Evolutionary conservation across 1,139 yeast genomes (phyloP).

Genomic region (Pichia norvegensis): DNA sequence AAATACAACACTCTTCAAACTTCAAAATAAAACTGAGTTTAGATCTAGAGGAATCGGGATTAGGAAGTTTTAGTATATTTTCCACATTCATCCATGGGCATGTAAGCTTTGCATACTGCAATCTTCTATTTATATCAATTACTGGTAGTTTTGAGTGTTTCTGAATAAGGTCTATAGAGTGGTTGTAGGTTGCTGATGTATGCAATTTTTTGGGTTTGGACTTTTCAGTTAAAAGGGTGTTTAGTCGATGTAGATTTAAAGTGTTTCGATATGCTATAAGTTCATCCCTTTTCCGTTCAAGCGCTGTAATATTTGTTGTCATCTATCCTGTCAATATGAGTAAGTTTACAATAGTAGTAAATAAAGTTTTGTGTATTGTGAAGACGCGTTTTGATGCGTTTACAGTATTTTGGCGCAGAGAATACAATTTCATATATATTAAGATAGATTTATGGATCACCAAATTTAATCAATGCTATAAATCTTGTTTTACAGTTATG

Average conservation of each 20-base stretch:
- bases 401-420: no score
- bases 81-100: slow-evolving; percentile 23
- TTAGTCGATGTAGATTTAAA: not conserved
- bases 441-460: no score
- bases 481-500: no score
- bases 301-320: not conserved
- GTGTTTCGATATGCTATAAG: slow-evolving; percentile 1
- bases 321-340: no score
- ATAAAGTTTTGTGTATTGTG: no score
- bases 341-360: no score
- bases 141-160: slow-evolving; percentile 23
- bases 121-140: slow-evolving; percentile 21
- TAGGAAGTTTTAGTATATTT: no score
- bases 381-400: no score
- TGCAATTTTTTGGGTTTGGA: not conserved
- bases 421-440: no score
- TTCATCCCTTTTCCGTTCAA: not conserved
- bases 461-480: no score
- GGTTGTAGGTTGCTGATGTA: slow-evolving; percentile 1
- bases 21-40: not conserved
- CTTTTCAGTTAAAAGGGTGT: not conserved
- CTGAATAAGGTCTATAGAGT: slow-evolving; percentile 6
- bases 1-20: slow-evolving; percentile 3
- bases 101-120: slow-evolving; percentile 18
- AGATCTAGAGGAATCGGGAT: not conserved